Base-by-base conservation (phyloP, 305 asterid genomes). In the Rubia peregrina region DNA sequence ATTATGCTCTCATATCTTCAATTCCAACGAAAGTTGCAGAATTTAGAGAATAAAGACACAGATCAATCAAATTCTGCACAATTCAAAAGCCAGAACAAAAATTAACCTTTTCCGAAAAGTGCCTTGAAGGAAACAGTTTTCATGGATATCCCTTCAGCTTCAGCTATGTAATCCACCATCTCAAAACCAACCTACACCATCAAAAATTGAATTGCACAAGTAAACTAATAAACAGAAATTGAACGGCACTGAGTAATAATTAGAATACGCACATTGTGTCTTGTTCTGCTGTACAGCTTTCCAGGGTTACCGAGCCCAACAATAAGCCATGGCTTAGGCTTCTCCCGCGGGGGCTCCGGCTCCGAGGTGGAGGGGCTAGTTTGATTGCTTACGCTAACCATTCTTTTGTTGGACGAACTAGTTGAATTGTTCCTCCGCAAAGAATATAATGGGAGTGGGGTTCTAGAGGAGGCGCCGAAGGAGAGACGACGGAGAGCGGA, bases 271-370 rank as follows among this genome's bases (percentile, higher is more conserved):
- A 93, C 98, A 73, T 90, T 93, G 77, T 93, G 98, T 65, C 97
- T 95, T 19, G 97, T 93, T 74, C 84, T 84, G 65, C 75, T 76
- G 72, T 69, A 94, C 21, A 80, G 92, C 83, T 89, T 94, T n/a
- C 96, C 98, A 0, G 98, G 97, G 69, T 94, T 94, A n/a, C 97
- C 98, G 53, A 94, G 96, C 68, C 98, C 98, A 55, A 94, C 97
- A 40, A 94, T 81, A 55, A 94, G 92, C 98, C 97, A 91, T 3
- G 98, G 96, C 42, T 78, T 79, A 9, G 76, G 77, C 40, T 80
- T 80, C 17, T 48, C 78, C 65, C 7, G 22, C 49, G 65, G 69
- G 73, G 83, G 68, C 36, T 73, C 74, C 6, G 56, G 41, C 41
- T 40, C 56, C 48, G 79, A 64, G 9, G 79, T 57, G 7, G 57